Percentiles rank a stretch among this genome's conserved stretches.
Evolutionary conservation across 306 rosid genomes (phyloP).

Genomic region (Cyamopsis tetragonoloba): DNA sequence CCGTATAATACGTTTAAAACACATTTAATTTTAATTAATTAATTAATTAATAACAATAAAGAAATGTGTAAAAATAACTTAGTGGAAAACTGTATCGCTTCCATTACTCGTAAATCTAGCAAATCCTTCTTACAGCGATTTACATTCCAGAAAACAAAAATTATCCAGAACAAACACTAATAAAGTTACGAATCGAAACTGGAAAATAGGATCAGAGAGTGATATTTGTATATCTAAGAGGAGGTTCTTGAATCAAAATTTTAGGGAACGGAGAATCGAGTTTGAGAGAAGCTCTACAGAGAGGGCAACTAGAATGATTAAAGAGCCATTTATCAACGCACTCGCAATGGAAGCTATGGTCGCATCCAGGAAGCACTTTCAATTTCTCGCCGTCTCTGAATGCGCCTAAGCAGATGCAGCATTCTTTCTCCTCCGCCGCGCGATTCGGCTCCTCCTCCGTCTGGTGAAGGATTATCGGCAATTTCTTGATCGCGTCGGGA

Average conservation of each 20-base stretch:
- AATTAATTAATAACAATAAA: too few species aligned
- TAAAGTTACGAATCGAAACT: not conserved
- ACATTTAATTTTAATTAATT: too few species aligned
- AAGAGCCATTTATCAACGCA: conserved; percentile 83
- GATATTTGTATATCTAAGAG: conserved; percentile 9
- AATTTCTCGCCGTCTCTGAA: conserved; percentile 68
- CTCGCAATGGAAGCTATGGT: conserved; percentile 69
- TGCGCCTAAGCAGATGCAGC: conserved; percentile 70
- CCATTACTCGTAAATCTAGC: not conserved
- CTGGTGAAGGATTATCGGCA: conserved; percentile 54
- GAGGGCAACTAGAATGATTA: conserved; percentile 73
- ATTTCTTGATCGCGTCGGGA: conserved; percentile 35
- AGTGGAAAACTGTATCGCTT: too few species aligned
- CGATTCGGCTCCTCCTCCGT: not conserved
- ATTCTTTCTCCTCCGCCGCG: conserved; percentile 43
- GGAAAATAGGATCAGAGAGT: not conserved
- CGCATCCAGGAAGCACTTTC: conserved; percentile 65
- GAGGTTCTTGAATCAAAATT: conserved; percentile 47
- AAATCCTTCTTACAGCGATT: not conserved
- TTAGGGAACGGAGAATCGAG: conserved; percentile 24
- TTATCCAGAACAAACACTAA: not conserved
- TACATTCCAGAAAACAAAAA: not conserved
- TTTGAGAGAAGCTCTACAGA: conserved; percentile 66
- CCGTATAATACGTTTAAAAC: too few species aligned
- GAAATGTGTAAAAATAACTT: too few species aligned